Conservation (phyloP, 306 rosid species). For the Begonia loranthoides region DNA sequence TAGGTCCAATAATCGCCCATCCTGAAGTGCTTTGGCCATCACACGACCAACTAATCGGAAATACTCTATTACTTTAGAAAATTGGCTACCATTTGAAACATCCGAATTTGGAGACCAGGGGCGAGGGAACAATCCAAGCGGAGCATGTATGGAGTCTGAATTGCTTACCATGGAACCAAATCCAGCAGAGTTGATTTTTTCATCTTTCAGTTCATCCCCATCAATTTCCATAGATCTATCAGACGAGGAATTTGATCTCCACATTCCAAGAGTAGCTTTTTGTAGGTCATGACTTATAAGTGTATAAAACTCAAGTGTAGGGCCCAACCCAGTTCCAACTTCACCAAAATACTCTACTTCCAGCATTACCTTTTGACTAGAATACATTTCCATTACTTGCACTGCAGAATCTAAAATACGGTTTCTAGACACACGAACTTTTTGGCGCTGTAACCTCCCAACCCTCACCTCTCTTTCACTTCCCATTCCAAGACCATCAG, state of each 20-base stretch:
- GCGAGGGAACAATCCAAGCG: slow-evolving; percentile 85
- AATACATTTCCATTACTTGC: slow-evolving; percentile 98
- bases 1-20: slow-evolving; percentile 86
- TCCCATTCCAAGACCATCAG: slow-evolving; percentile 83
- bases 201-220: slow-evolving; percentile 36
- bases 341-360: slow-evolving; percentile 99
- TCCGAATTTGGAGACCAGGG: slow-evolving; percentile 81
- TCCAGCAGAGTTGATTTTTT: slow-evolving; percentile 28
- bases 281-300: slow-evolving; percentile 94
- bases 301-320: slow-evolving; percentile 95
- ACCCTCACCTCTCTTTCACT: slow-evolving; percentile 93
- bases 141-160: slow-evolving; percentile 57
- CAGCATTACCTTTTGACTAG: slow-evolving; percentile 96
- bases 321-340: slow-evolving; percentile 99
- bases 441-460: slow-evolving; percentile 95
- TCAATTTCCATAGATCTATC: slow-evolving; percentile 58
- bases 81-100: slow-evolving; percentile 63
- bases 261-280: slow-evolving; percentile 68
- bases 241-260: slow-evolving; percentile 62
- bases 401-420: slow-evolving; percentile 98
- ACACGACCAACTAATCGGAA: slow-evolving; percentile 86
- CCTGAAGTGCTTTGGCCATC: slow-evolving; percentile 96
- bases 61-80: slow-evolving; percentile 65
- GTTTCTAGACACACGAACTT: slow-evolving; percentile 94
- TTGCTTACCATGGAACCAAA: slow-evolving; percentile 17